These are phyloP conservation scores for Aphanomyces astaci DNA, from an alignment of 352 stramenopile genomes.

Conservation along the genomic window DNA sequence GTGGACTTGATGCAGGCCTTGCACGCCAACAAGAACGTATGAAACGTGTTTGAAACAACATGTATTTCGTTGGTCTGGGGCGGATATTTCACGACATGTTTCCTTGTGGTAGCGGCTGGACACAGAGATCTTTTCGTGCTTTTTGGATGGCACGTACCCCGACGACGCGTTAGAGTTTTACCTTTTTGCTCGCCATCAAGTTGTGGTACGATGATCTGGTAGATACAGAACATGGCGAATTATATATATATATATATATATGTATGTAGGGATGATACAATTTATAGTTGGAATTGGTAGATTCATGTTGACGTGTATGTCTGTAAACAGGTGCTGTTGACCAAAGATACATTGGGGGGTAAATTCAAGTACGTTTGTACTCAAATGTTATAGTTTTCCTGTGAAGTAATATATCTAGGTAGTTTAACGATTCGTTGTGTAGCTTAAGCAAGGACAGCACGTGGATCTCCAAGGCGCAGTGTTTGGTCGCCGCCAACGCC, in stretches of 20 bases:
- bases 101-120: conserved; percentile 33
- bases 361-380: conserved; percentile 18
- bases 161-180: conserved; percentile 46
- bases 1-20: conserved; percentile 51
- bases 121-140: conserved; percentile 49
- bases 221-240: too few species aligned
- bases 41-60: too few species aligned
- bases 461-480: conserved; percentile 48
- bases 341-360: conserved; percentile 26
- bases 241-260: too few species aligned
- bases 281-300: too few species aligned
- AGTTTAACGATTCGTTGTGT: background rate
- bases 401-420: too few species aligned
- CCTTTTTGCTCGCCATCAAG: conserved; percentile 35
- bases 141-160: conserved; percentile 47
- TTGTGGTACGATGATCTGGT: conserved; percentile 32
- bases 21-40: conserved; percentile 24
- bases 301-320: too few species aligned
- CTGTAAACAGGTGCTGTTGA: conserved; percentile 16
- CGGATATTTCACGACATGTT: too few species aligned
- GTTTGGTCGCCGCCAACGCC: conserved; percentile 34
- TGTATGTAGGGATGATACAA: too few species aligned
- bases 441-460: conserved; percentile 21
- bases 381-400: background rate
- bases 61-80: too few species aligned